Percentiles rank a stretch among this genome's conserved stretches.
phyloP scores from a whole-genome alignment of 2,329 filamentous ascomycete species.

The Fragosphaeria purpurea region DNA sequence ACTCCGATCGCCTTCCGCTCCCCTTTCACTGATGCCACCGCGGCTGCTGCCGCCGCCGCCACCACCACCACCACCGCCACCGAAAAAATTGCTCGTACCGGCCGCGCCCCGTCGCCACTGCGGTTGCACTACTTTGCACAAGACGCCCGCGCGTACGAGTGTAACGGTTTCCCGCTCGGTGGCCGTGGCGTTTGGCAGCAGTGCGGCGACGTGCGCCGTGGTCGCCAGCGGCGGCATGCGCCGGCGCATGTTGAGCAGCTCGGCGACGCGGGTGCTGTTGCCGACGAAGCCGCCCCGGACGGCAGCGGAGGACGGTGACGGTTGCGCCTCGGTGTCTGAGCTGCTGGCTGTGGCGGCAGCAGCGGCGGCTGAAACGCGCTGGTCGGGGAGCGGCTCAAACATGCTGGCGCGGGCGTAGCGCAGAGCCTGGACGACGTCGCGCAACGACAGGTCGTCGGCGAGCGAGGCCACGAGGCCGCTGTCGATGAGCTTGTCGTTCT shows the following conservation, averaged over 20 bases:
- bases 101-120: constrained; percentile 33
- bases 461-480: constrained; percentile 46
- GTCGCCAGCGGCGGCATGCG: constrained; percentile 55
- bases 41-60: neutral
- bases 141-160: constrained; percentile 43
- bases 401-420: constrained; percentile 49
- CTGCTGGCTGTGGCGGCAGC: neutral
- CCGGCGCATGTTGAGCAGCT: constrained; percentile 51
- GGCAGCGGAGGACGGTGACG: too few species aligned
- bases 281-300: constrained; percentile 7
- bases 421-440: constrained; percentile 56
- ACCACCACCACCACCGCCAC: constrained; percentile 40
- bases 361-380: neutral
- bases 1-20: too few species aligned
- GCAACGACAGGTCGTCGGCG: constrained; percentile 43
- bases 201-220: constrained; percentile 53
- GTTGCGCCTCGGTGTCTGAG: too few species aligned
- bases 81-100: neutral
- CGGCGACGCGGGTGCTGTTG: constrained; percentile 38
- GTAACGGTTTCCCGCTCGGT: constrained; percentile 59
- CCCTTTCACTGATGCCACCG: neutral
- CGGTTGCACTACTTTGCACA: constrained; percentile 51
- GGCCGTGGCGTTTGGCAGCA: constrained; percentile 50
- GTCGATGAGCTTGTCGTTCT: constrained; percentile 41
- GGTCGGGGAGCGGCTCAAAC: constrained; percentile 54